These are phyloP conservation scores for Metschnikowia gruessii DNA, from an alignment of 805 yeast genomes.

Conservation along the genomic window DNA sequence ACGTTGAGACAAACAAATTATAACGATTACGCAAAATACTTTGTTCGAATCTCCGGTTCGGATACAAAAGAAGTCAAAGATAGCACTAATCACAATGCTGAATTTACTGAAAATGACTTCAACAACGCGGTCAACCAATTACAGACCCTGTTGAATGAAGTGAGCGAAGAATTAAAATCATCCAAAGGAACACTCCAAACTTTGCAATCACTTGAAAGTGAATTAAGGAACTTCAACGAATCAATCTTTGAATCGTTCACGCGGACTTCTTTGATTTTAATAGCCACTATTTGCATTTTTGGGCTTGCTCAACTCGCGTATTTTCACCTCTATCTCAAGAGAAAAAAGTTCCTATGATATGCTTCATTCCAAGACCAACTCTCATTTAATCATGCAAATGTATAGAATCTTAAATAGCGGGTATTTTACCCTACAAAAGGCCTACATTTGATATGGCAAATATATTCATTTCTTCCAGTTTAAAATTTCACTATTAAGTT, in stretches of 20 bases:
- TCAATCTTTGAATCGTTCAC: conserved; percentile 36
- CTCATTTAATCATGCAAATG: background rate
- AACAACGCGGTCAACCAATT: conserved; percentile 29
- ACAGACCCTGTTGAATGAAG: conserved; percentile 31
- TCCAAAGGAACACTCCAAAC: conserved; percentile 28
- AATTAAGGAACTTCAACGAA: conserved; percentile 39
- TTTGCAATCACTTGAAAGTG: conserved; percentile 33
- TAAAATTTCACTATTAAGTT: background rate
- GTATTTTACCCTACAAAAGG: background rate
- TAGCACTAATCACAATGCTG: conserved; percentile 10
- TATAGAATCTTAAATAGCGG: background rate
- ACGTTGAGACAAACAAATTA: conserved; percentile 36
- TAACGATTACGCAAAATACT: conserved; percentile 34
- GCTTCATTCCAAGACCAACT: background rate
- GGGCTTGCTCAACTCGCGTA: conserved; percentile 34
- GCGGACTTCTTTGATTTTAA: conserved; percentile 25
- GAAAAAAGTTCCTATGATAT: conserved; percentile 21
- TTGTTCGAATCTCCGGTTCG: conserved; percentile 16
- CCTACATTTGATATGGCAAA: background rate
- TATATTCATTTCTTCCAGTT: background rate
- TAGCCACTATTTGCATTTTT: conserved; percentile 27
- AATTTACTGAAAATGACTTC: conserved; percentile 33
- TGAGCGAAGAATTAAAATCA: conserved; percentile 29
- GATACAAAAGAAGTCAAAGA: conserved; percentile 6
- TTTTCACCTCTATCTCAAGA: conserved; percentile 30